Percentiles rank a stretch among this genome's conserved stretches.
Conservation (phyloP, 768 basidiomycete genomes). For the Rhizopogon salebrosus region DNA sequence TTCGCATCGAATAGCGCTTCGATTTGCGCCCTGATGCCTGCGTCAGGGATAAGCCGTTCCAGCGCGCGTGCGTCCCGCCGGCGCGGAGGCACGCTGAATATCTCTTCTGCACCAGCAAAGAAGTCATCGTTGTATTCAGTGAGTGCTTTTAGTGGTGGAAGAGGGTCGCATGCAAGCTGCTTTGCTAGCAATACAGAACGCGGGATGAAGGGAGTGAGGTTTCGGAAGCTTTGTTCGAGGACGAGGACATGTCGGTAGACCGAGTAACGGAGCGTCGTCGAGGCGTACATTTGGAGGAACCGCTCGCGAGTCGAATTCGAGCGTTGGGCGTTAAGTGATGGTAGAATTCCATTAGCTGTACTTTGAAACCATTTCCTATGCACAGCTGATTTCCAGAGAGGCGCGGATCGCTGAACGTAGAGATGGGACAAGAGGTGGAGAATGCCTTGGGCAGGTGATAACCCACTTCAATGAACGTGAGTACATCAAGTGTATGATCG, state of each 20-base stretch:
- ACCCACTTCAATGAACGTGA: slow-evolving; percentile 25
- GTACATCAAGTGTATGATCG: background rate
- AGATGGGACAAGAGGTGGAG: slow-evolving; percentile 84
- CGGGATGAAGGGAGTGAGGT: slow-evolving; percentile 71
- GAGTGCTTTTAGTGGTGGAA: slow-evolving; percentile 63
- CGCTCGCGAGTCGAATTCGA: slow-evolving; percentile 22
- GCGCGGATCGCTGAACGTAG: slow-evolving; percentile 72
- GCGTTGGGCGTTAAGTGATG: slow-evolving; percentile 28
- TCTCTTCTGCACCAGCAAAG: slow-evolving; percentile 61
- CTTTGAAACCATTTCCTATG: slow-evolving; percentile 63
- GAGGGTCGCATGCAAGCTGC: slow-evolving; percentile 77
- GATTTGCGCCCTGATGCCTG: slow-evolving; percentile 50
- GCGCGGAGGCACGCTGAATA: slow-evolving; percentile 30
- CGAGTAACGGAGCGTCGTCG: slow-evolving; percentile 40
- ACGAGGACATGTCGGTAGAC: slow-evolving; percentile 76
- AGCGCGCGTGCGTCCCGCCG: slow-evolving; percentile 48
- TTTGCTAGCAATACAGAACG: slow-evolving; percentile 44
- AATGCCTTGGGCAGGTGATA: slow-evolving; percentile 35
- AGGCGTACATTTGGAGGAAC: slow-evolving; percentile 35
- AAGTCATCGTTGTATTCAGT: slow-evolving; percentile 69
- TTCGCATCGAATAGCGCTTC: slow-evolving; percentile 58
- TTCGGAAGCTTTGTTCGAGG: slow-evolving; percentile 55
- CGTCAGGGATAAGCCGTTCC: slow-evolving; percentile 55
- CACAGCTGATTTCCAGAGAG: slow-evolving; percentile 77
- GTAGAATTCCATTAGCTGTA: slow-evolving; percentile 39